Conservation (phyloP, 1,284 basidiomycete species). For the Flammula alnicola region DNA sequence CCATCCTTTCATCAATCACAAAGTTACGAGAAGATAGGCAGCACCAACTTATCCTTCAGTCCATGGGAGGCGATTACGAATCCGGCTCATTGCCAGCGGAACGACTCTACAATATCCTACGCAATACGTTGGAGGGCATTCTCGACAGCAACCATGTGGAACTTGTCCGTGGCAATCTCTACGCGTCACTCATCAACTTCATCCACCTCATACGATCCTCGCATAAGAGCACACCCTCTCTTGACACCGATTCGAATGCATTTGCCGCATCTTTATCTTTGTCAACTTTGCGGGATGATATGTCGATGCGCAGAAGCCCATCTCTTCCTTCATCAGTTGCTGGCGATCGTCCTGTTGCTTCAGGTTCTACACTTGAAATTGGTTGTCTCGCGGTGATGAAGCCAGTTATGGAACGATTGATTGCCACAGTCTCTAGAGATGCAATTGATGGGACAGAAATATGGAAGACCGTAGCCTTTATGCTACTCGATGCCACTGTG, state of each 20-base stretch:
- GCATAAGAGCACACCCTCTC: constrained; percentile 12
- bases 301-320: constrained; percentile 35
- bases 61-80: constrained; percentile 63
- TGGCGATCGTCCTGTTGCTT: constrained; percentile 11
- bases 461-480: constrained; percentile 95
- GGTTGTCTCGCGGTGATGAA: constrained; percentile 70
- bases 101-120: constrained; percentile 77
- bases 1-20: constrained; percentile 81
- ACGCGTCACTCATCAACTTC: constrained; percentile 89
- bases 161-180: constrained; percentile 95
- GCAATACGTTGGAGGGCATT: constrained; percentile 78
- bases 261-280: constrained; percentile 43
- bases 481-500: constrained; percentile 80
- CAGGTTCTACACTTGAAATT: constrained; percentile 54
- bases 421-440: constrained; percentile 83
- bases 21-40: constrained; percentile 81
- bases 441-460: constrained; percentile 95
- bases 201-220: constrained; percentile 66
- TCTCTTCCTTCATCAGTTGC: constrained; percentile 22
- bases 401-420: constrained; percentile 72
- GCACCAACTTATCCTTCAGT: constrained; percentile 67
- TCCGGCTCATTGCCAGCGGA: constrained; percentile 79
- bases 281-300: constrained; percentile 45
- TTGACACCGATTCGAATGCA: constrained; percentile 20
- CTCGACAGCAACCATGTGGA: constrained; percentile 82